Base-by-base conservation (phyloP, 2,329 filamentous ascomycete genomes). In the Aureobasidium sp. region DNA sequence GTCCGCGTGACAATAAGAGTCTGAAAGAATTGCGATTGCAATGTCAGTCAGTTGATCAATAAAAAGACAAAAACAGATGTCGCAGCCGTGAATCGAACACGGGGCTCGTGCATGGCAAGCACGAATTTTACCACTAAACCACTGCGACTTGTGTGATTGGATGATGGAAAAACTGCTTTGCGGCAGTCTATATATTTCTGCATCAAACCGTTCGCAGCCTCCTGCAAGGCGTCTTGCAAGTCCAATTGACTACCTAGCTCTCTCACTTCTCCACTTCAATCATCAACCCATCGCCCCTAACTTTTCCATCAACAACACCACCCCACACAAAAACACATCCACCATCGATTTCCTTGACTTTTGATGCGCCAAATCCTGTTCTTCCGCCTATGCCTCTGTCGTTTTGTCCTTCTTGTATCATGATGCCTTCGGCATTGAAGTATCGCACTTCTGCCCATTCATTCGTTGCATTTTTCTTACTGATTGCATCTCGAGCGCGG, bases 301-400 rank as follows among this genome's bases (percentile, higher is more conserved):
- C 65, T 49, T 73, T 73, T 2, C 78, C 77, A 41, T 70, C 73
- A 65, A 78, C 77, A 3, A 76, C 63, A 0, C 82, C 81, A n/a
- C 81, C 82, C 81, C 81, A 84, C 13, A 82, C 66, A 3, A 83
- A 71, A 7, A 81, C 74, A 15, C 73, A 78, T 54, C 75, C 77
- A 3, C 76, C 79, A 64, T 78, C 77, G 4, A 78, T 71, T 55
- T 80, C 78, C 0, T 75, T 74, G 1, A 75, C 76, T 53, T 69
- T 74, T 8, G 72, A 69, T 3, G 71, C 70, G 1, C 72, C 74
- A 60, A 77, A 75, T 3, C 71, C 65, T 63, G 72, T 63, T 70
- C 80, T 50, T 63, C 74, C 62, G 69, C 81, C 70, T 64, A 79
- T 58, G 2, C 67, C 66, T 50, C 66, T 67, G 75, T 69, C 72